These are phyloP conservation scores for Arabidopsis hybrid DNA, from an alignment of 441 rosid species.

Conservation along the genomic window DNA sequence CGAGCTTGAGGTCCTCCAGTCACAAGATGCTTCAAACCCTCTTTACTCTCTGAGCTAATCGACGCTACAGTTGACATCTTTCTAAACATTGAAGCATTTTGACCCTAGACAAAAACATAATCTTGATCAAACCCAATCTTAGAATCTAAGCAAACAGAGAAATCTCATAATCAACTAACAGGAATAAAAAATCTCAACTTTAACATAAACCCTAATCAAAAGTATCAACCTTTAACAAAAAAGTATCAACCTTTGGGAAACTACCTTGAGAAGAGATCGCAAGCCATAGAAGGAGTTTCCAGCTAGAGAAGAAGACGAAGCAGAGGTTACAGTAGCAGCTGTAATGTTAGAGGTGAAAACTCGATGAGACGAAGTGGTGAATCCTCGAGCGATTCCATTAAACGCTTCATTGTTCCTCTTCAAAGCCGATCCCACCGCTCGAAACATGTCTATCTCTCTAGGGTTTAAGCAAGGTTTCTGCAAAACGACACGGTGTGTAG, in stretches of 20 bases:
- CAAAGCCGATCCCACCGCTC: conserved; percentile 55
- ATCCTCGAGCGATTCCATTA: conserved; percentile 40
- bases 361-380: conserved; percentile 37
- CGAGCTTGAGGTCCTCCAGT: conserved; percentile 81
- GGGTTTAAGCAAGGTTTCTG: conserved; percentile 44
- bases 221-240: conserved; percentile 5
- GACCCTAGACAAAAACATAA: conserved; percentile 49
- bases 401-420: conserved; percentile 51
- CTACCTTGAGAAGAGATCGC: conserved; percentile 58
- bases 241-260: neutral
- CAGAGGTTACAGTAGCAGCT: conserved; percentile 35
- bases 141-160: neutral
- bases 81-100: conserved; percentile 50
- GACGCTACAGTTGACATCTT: conserved; percentile 64
- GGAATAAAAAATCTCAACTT: neutral
- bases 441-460: conserved; percentile 38
- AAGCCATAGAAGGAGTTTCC: conserved; percentile 48
- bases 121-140: conserved; percentile 23
- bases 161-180: neutral
- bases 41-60: conserved; percentile 53
- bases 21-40: conserved; percentile 77
- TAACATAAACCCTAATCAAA: conserved; percentile 8
- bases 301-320: conserved; percentile 48
- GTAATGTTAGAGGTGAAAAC: conserved; percentile 39
- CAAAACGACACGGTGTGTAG: too few species aligned